Conservation (phyloP, 805 yeast genomes). For the Candida namnaoensis region DNA sequence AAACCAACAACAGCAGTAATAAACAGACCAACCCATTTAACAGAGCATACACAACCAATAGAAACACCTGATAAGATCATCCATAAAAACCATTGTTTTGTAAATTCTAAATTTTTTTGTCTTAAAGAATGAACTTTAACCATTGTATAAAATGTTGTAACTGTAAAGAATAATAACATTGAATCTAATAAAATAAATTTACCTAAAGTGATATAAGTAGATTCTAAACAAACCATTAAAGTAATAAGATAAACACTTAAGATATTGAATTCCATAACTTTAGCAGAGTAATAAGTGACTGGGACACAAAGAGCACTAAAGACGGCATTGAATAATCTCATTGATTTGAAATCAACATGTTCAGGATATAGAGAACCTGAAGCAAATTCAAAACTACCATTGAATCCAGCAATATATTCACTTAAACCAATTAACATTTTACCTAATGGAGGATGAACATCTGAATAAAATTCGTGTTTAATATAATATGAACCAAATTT, state of each 20-base stretch:
- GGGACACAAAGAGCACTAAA: slow-evolving; percentile 65
- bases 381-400: slow-evolving; percentile 67
- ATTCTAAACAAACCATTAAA: slow-evolving; percentile 57
- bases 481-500: slow-evolving; percentile 77
- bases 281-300: slow-evolving; percentile 61
- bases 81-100: slow-evolving; percentile 42
- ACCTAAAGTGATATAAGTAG: slow-evolving; percentile 60
- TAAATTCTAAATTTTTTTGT: slow-evolving; percentile 25
- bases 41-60: slow-evolving; percentile 77
- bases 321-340: slow-evolving; percentile 66
- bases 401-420: slow-evolving; percentile 76
- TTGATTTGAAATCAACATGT: slow-evolving; percentile 46
- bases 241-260: slow-evolving; percentile 53
- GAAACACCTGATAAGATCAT: slow-evolving; percentile 52
- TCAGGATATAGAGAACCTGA: slow-evolving; percentile 61
- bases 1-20: slow-evolving; percentile 53
- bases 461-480: slow-evolving; percentile 74
- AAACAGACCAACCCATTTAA: slow-evolving; percentile 80
- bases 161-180: slow-evolving; percentile 67
- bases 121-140: slow-evolving; percentile 44
- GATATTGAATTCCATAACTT: slow-evolving; percentile 42
- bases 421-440: slow-evolving; percentile 73
- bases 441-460: slow-evolving; percentile 85
- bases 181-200: slow-evolving; percentile 73
- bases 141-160: slow-evolving; percentile 56